Evolutionary conservation across 345 rosid species (phyloP), one percentile per base, ranked within the genome.

Genomic region (Isatis tinctoria): DNA sequence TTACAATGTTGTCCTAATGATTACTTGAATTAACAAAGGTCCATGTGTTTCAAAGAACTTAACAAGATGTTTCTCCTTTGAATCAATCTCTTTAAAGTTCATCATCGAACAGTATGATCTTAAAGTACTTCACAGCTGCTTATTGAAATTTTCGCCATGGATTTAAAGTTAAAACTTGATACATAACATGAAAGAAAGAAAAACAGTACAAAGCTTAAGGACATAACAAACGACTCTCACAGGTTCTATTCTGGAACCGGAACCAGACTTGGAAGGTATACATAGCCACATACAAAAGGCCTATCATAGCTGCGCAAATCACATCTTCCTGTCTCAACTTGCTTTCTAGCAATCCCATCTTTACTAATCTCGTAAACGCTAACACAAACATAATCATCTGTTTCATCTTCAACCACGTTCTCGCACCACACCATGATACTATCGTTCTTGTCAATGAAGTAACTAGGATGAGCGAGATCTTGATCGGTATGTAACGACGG

Each of bases 401-500:
- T 18, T 27, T 45, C 71, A 26, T 36, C 52, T 24, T 27, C 53
- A 22, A 2, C 17, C 37, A 13, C 65, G 22, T 76, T 27, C 10
- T 69, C 80, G 4, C 75, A 69, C 71, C 58, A 76, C 11, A 64
- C 71, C 45, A 69, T 56, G 35, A 76, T 63, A 14, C 8, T 36
- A 56, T 63, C 71, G 4, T 70, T 45, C 16, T 36, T 63, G 28
- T 16, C 80, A 14, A 76, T 64, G 30, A 76, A 63, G 35, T 76
- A 76, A 10, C 71, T 36, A 16, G 79, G 80, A 70, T 70, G 66
- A 45, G 35, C 53, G 0, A 45, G 53, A 45, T 70, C 60, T 56
- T 70, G 67, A 54, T 76, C 80, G 5, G 75, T 64, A 57, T 76
- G 75, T 27, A 76, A 76, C 2, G 20, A 54, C 2, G 80, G 80